These are phyloP conservation scores for Colletotrichum endophyticum DNA, from an alignment of 2,329 filamentous ascomycete genomes.

Conservation along the genomic window DNA sequence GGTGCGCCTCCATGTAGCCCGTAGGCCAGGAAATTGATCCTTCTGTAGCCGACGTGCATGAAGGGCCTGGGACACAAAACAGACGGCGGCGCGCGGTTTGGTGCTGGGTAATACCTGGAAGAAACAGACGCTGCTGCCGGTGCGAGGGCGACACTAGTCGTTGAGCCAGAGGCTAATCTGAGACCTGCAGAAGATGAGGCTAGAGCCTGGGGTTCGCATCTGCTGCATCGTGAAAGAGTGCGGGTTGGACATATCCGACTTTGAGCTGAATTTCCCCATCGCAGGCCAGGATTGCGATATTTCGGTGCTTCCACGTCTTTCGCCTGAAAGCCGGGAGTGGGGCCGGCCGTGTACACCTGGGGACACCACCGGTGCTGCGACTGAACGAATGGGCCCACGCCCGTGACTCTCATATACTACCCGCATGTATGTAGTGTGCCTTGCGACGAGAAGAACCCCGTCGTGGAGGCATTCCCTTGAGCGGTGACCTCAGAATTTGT, in stretches of 20 bases:
- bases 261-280: constrained; percentile 14
- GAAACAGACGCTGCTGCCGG: not conserved
- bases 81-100: not conserved
- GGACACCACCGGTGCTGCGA: not conserved
- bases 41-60: constrained; percentile 9
- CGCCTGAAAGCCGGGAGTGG: not conserved
- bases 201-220: not conserved
- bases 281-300: constrained; percentile 16
- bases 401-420: not conserved
- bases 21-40: not conserved
- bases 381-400: not conserved
- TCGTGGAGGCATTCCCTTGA: not conserved
- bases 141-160: not conserved
- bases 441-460: not conserved
- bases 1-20: not conserved
- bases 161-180: constrained; percentile 1
- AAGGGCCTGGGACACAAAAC: not conserved
- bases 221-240: not conserved
- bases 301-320: not conserved
- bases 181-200: constrained; percentile 8
- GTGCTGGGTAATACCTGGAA: not conserved
- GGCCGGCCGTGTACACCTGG: not conserved
- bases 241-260: not conserved
- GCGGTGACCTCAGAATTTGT: not conserved
- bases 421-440: not conserved